Evolutionary conservation across 2,329 filamentous ascomycete species (phyloP), one percentile per base, ranked within the genome.

Genomic region (Curvularia sp.): DNA sequence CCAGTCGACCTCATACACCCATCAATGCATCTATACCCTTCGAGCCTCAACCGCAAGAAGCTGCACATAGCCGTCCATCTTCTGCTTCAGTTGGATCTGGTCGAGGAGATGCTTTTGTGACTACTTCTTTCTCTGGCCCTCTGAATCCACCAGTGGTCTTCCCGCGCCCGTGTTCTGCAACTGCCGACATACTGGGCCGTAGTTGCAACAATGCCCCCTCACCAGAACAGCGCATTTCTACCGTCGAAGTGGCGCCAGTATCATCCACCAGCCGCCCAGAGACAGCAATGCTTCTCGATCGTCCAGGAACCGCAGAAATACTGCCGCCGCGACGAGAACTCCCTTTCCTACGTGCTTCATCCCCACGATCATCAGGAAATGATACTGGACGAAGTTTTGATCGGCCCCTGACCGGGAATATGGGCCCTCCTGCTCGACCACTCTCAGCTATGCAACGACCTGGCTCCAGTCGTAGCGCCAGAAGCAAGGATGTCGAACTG

Each of bases 321-420:
- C 65, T 78, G 31, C 77, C 77, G 24, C 76, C 77, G 7, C 66
- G 73, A 49, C 71, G 77, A 48, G 77, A 79, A 59, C 70, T 79
- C 18, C 78, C 78, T 3, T 81, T 81, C 60, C 64, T 70, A 38
- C 71, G 75, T 7, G 64, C 71, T n/a, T 73, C 72, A 22, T 47
- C 66, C 9, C 61, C 69, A n/a, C 57, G 67, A 38, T 72, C 71
- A 49, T 62, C 67, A 35, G 64, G 66, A 15, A 72, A 60, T 31
- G 69, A 73, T 9, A 67, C 55, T 9, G 57, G 55, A 22, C 62
- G 65, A 3, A 58, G 65, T 41, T 44, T 52, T n/a, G 74, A 69
- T 63, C 65, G 68, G 15, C 67, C 68, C 4, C 67, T 66, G 3
- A 73, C 60, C 13, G 60, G 56, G 1, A 8, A 66, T 0, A 71